phyloP scores from a whole-genome alignment of 2,329 filamentous ascomycete genomes.

The Massarina eburnea region DNA sequence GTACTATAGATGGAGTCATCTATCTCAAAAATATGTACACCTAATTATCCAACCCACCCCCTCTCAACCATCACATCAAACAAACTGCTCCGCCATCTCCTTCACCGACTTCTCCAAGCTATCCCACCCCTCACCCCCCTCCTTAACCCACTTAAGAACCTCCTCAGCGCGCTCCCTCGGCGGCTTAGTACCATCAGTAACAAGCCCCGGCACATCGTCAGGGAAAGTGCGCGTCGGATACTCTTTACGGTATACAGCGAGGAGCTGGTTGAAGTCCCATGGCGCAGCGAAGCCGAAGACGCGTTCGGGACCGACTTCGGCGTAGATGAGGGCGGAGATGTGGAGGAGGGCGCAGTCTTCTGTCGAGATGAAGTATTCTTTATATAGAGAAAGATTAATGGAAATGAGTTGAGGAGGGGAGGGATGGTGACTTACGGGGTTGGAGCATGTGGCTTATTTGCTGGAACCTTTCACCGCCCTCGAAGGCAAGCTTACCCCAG shows the following conservation, averaged over 20 bases:
- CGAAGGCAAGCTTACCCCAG: constrained; percentile 26
- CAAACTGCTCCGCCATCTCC: constrained; percentile 16
- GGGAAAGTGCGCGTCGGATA: constrained; percentile 45
- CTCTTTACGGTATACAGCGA: constrained; percentile 41
- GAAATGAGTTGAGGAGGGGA: not conserved
- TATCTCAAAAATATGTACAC: too few relatives aligned
- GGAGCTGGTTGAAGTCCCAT: constrained; percentile 51
- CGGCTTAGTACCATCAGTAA: constrained; percentile 19
- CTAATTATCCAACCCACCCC: too few relatives aligned
- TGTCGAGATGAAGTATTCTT: constrained; percentile 28
- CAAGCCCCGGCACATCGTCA: constrained; percentile 18
- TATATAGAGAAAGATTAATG: not conserved
- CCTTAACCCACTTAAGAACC: constrained; percentile 30
- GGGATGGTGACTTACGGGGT: constrained; percentile 14
- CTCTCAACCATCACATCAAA: not conserved
- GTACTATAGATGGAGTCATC: too few relatives aligned
- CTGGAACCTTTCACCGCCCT: constrained; percentile 37
- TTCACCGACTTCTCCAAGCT: constrained; percentile 24
- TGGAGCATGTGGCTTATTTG: constrained; percentile 49
- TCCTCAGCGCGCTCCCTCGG: constrained; percentile 27
- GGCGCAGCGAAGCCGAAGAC: constrained; percentile 57
- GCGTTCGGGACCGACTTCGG: constrained; percentile 51
- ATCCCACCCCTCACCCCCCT: constrained; percentile 23
- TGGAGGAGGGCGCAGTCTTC: constrained; percentile 51
- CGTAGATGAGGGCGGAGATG: constrained; percentile 53